Evolutionary conservation across 345 rosid genomes (phyloP).

Genomic region (Citropsis articulata): DNA sequence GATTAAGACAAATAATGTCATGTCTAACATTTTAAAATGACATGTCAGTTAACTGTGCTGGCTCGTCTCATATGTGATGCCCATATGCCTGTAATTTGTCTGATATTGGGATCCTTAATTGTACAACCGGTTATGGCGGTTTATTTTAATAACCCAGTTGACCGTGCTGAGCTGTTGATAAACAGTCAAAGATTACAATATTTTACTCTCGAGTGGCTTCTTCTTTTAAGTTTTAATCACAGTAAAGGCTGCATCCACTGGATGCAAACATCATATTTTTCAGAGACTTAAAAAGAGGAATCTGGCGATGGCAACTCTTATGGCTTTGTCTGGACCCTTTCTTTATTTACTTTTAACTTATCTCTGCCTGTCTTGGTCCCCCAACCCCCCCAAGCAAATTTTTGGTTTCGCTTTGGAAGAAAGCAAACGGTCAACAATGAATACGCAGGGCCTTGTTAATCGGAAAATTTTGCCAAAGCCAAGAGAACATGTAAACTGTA

Average conservation of each 20-base stretch:
- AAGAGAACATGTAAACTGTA: too few species aligned
- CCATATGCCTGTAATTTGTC: background rate
- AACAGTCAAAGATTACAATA: slow-evolving; percentile 4
- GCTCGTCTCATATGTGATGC: background rate
- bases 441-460: too few species aligned
- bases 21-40: background rate
- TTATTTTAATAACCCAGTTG: slow-evolving; percentile 2
- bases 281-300: background rate
- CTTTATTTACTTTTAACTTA: too few species aligned
- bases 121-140: slow-evolving; percentile 1
- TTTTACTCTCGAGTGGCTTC: slow-evolving; percentile 1
- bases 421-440: too few species aligned
- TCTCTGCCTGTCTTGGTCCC: too few species aligned
- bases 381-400: too few species aligned
- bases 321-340: background rate
- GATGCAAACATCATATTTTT: slow-evolving; percentile 14
- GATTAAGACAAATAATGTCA: background rate
- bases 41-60: background rate
- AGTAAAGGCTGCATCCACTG: slow-evolving; percentile 26
- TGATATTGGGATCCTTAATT: slow-evolving; percentile 11
- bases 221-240: slow-evolving; percentile 1
- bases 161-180: slow-evolving; percentile 28
- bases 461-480: too few species aligned
- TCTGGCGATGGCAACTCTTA: background rate
- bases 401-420: too few species aligned